Evolutionary conservation across 768 basidiomycete genomes (phyloP), one percentile per base, ranked within the genome.

Genomic region (Chalciporus pseudorubinellus): DNA sequence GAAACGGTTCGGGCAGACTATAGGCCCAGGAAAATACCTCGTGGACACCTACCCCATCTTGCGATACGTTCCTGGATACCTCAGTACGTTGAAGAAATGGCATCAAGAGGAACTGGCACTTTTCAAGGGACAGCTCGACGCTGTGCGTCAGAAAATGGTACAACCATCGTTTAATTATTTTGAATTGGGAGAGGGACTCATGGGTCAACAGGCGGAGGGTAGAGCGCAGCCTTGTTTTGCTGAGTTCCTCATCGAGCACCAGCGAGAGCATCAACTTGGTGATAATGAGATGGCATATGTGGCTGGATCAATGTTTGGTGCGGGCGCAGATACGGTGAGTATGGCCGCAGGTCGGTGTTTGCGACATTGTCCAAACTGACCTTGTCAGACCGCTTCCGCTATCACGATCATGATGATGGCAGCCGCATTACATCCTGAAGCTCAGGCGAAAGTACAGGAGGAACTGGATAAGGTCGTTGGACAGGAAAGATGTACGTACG

Each of bases 371-470:
- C n/a, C n/a, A 29, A 24, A 48, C 21, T 14, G 34, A 39, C 33
- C 2, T 42, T 11, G 1, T n/a, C 34, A 72, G 71, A 69, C 68
- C 11, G 67, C 70, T 0, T 75, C 78, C 2, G 81, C 77, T 0
- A 80, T 83, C 43, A 77, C 75, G 38, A 65, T 83, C 22, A 67
- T 70, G n/a, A 68, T 83, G 28, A 73, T 84, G 70, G 81, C 82
- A 2, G 77, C 82, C 8, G 77, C 77, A 2, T 69, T 70, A 40
- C 76, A 79, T 52, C 78, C 79, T 0, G 72, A 77, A 12, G 71
- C 78, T 1, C 81, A 83, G 46, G 63, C 60, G 2, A 69, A 54
- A 22, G 77, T 82, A 1, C 81, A 81, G 41, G 72, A 76, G 14
- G 80, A 85, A 49, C 66, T 85, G 0, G 82, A 82, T 44, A 46